phyloP scores from a whole-genome alignment of 306 rosid genomes.

The Pyrus bretschneideri region DNA sequence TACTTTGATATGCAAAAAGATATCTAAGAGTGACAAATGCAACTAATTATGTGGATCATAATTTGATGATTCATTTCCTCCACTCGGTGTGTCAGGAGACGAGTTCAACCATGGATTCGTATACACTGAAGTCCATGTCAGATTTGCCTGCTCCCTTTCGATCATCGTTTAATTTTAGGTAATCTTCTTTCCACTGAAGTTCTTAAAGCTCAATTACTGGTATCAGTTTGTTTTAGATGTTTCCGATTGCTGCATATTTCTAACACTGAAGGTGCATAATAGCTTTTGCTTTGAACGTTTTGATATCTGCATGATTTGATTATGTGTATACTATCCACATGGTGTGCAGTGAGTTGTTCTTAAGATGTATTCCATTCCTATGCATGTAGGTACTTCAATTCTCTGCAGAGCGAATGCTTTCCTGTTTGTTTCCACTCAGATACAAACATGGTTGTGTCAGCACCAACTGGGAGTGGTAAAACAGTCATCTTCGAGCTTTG shows the following conservation, averaged over 20 bases:
- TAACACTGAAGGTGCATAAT: neutral
- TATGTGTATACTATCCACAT: too few species aligned
- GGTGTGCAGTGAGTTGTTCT: neutral
- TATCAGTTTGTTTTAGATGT: neutral
- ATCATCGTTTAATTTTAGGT: conserved; percentile 84
- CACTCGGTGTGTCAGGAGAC: conserved; percentile 17
- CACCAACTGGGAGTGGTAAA: conserved; percentile 98
- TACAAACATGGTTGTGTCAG: conserved; percentile 84
- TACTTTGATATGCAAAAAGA: neutral
- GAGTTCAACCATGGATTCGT: conserved; percentile 51
- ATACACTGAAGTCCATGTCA: conserved; percentile 66
- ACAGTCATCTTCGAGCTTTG: conserved; percentile 95
- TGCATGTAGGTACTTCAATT: conserved; percentile 73
- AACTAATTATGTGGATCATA: neutral
- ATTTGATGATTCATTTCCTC: neutral
- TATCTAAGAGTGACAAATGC: neutral
- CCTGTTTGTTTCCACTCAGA: conserved; percentile 85
- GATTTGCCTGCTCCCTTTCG: conserved; percentile 77
- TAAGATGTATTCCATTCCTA: neutral
- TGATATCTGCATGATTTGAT: neutral
- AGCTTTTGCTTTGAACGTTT: too few species aligned
- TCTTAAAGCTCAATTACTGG: neutral
- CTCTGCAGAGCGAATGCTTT: conserved; percentile 96
- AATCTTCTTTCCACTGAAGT: neutral
- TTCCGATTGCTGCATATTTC: neutral